Percentiles rank a stretch among this genome's conserved stretches.
Evolutionary conservation across 2,329 filamentous ascomycete genomes (phyloP).

Genomic region (Diatrype stigma): DNA sequence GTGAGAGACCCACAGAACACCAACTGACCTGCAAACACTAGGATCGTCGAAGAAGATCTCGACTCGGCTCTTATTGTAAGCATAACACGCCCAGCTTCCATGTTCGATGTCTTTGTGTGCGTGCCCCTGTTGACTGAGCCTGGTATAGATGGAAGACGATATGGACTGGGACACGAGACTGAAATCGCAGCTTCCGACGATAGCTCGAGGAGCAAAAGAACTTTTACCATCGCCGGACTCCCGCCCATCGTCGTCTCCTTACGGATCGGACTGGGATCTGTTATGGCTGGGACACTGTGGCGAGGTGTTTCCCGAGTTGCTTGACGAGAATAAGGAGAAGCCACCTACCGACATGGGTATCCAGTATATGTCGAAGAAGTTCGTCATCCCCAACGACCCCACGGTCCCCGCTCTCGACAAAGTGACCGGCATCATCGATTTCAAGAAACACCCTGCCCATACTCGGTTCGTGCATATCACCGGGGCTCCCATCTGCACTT

Average conservation of each 20-base stretch:
- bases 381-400: conserved; percentile 19
- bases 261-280: conserved; percentile 22
- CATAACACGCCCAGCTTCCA: not conserved
- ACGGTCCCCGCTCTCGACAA: conserved; percentile 22
- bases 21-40: conserved; percentile 2
- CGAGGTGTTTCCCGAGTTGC: conserved; percentile 23
- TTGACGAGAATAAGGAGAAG: conserved; percentile 22
- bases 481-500: conserved; percentile 24
- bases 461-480: conserved; percentile 23
- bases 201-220: conserved; percentile 28
- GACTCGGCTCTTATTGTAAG: conserved; percentile 29
- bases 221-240: conserved; percentile 20
- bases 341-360: conserved; percentile 14
- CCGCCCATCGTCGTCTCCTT: conserved; percentile 17
- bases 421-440: conserved; percentile 25
- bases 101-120: not conserved
- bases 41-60: conserved; percentile 31
- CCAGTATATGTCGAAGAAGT: conserved; percentile 21
- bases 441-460: conserved; percentile 17
- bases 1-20: too few species aligned
- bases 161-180: conserved; percentile 36
- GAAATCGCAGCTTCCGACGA: conserved; percentile 26
- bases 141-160: conserved; percentile 31
- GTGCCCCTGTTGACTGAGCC: not conserved
- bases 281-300: conserved; percentile 28